Conservation (phyloP, 129 eudicot genomes). For the Artemisia tridentata region DNA sequence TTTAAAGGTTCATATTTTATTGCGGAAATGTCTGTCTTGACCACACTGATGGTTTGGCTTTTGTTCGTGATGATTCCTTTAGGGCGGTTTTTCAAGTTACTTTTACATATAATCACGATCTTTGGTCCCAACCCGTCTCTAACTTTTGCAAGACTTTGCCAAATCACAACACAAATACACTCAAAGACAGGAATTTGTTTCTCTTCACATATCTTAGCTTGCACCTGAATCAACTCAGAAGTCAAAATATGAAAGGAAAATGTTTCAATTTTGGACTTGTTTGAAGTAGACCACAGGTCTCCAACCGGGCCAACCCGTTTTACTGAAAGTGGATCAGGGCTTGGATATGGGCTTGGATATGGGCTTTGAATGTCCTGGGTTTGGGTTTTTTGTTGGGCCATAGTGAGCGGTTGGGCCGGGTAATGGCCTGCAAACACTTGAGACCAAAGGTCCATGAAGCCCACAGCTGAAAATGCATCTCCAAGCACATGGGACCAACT, state of each 20-base stretch:
- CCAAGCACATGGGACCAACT: slow-evolving; percentile 85
- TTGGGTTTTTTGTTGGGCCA: slow-evolving; percentile 22
- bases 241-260: slow-evolving; percentile 36
- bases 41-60: slow-evolving; percentile 43
- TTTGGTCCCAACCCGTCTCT: slow-evolving; percentile 26
- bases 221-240: slow-evolving; percentile 40
- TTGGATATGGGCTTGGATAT: not conserved
- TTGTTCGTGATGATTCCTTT: slow-evolving; percentile 35
- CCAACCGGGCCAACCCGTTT: slow-evolving; percentile 69
- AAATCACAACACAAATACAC: slow-evolving; percentile 50
- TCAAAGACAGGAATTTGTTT: slow-evolving; percentile 40
- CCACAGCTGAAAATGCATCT: slow-evolving; percentile 51
- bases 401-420: slow-evolving; percentile 29
- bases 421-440: slow-evolving; percentile 30
- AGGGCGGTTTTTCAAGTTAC: not conserved
- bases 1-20: slow-evolving; percentile 23
- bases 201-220: slow-evolving; percentile 29
- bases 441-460: slow-evolving; percentile 44
- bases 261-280: slow-evolving; percentile 34
- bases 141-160: slow-evolving; percentile 49
- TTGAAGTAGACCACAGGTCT: slow-evolving; percentile 46
- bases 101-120: slow-evolving; percentile 47
- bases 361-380: not conserved
- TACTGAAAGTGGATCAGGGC: slow-evolving; percentile 37
- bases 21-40: slow-evolving; percentile 32